phyloP scores from a whole-genome alignment of 257 asterid species.

The Apocynum venetum region DNA sequence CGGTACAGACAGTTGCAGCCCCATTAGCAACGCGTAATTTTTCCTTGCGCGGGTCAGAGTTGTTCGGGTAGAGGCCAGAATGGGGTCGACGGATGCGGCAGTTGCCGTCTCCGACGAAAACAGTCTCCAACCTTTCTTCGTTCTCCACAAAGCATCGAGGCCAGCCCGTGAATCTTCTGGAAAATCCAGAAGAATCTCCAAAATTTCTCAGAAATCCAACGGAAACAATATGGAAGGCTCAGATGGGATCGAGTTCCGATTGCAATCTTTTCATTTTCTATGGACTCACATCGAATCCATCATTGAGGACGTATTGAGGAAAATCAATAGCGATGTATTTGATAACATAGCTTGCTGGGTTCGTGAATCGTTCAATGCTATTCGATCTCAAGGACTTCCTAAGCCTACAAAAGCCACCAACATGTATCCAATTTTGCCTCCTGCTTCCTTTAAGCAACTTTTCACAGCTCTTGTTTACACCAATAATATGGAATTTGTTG shows the following conservation, averaged over 20 bases:
- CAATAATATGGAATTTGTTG: constrained; percentile 78
- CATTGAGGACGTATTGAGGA: constrained; percentile 68
- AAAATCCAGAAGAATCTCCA: constrained; percentile 44
- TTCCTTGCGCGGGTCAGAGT: not conserved
- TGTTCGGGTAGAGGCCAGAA: not conserved
- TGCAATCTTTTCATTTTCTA: constrained; percentile 47
- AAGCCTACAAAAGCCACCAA: constrained; percentile 34
- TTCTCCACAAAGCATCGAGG: constrained; percentile 68
- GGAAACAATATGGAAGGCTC: constrained; percentile 19
- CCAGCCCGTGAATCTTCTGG: constrained; percentile 39
- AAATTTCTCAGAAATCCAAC: constrained; percentile 18
- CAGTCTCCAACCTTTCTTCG: constrained; percentile 62
- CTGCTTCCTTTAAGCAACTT: constrained; percentile 48
- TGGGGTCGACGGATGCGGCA: constrained; percentile 4
- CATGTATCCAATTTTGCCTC: constrained; percentile 51
- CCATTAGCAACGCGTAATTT: not conserved
- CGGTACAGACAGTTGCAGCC: not conserved
- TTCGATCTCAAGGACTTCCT: constrained; percentile 37
- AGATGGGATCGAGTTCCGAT: constrained; percentile 20
- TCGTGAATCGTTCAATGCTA: constrained; percentile 48
- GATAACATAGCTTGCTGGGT: constrained; percentile 66
- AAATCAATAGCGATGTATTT: constrained; percentile 56
- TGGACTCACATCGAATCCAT: constrained; percentile 67
- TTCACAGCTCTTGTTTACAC: constrained; percentile 74
- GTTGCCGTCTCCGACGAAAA: constrained; percentile 1